Percentiles rank a stretch among this genome's conserved stretches.
These are phyloP conservation scores for Aspergillus hiratsukae DNA, from an alignment of 2,329 filamentous ascomycete genomes.

Conservation along the genomic window DNA sequence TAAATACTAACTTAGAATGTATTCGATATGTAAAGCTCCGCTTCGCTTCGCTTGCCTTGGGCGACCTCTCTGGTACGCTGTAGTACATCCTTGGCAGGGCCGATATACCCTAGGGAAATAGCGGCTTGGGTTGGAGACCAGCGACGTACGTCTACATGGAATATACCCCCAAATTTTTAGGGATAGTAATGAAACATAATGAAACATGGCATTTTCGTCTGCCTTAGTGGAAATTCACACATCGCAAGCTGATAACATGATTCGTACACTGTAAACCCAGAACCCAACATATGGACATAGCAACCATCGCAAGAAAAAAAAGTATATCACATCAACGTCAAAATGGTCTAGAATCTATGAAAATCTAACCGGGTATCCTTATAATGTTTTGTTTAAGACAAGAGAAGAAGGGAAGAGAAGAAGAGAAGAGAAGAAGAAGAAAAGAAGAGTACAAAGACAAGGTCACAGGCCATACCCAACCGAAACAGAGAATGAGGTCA, in stretches of 20 bases:
- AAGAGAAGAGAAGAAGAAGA: slow-evolving; percentile 1
- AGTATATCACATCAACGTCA: background rate
- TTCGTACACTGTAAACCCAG: background rate
- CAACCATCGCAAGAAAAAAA: background rate
- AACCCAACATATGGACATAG: background rate
- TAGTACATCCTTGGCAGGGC: too few relatives aligned
- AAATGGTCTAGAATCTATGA: slow-evolving; percentile 5
- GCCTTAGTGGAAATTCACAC: background rate
- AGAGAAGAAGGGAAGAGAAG: background rate
- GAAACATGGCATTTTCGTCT: background rate
- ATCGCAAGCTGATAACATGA: background rate
- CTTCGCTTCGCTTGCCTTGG: too few relatives aligned
- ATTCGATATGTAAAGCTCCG: too few relatives aligned
- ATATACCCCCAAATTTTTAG: background rate
- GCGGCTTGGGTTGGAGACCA: too few relatives aligned
- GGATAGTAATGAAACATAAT: background rate
- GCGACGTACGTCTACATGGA: too few relatives aligned
- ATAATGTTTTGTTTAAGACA: slow-evolving; percentile 2
- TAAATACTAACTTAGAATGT: too few relatives aligned
- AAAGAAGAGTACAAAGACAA: slow-evolving; percentile 1
- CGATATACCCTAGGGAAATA: too few relatives aligned
- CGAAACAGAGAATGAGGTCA: background rate
- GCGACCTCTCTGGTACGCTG: too few relatives aligned
- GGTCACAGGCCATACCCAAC: background rate
- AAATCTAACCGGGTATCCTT: slow-evolving; percentile 5